These are phyloP conservation scores for Penicillium simplicissimum DNA, from an alignment of 495 filamentous ascomycete species.

Conservation along the genomic window DNA sequence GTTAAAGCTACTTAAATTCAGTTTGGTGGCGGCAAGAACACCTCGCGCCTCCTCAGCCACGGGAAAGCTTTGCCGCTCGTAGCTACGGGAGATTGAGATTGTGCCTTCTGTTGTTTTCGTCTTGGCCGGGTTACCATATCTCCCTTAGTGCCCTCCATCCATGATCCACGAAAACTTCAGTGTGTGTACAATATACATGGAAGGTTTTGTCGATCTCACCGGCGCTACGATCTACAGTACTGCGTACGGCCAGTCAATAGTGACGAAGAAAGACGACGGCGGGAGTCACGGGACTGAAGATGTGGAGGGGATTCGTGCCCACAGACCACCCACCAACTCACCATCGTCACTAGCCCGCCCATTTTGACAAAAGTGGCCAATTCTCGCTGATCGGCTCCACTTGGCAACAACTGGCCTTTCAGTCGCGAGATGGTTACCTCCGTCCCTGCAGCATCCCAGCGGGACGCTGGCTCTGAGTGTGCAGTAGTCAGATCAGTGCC, in stretches of 20 bases:
- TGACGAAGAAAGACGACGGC: not conserved
- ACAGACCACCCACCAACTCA: not conserved
- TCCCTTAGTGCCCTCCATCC: not conserved
- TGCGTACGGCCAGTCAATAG: not conserved
- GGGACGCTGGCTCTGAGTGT: not conserved
- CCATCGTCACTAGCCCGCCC: constrained; percentile 10
- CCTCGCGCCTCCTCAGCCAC: not conserved
- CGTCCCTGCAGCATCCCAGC: constrained; percentile 13
- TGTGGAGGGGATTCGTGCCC: not conserved
- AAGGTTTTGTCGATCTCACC: not conserved
- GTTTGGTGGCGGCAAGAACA: not conserved
- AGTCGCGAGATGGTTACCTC: not conserved
- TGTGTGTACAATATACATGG: too few species aligned
- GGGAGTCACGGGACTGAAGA: not conserved
- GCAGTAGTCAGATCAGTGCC: constrained; percentile 3
- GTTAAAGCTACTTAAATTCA: not conserved
- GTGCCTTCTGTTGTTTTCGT: too few species aligned
- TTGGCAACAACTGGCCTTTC: not conserved
- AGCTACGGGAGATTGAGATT: too few species aligned
- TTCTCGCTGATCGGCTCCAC: constrained; percentile 19
- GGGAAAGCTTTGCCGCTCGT: not conserved
- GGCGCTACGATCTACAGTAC: not conserved
- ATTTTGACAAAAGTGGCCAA: constrained; percentile 13
- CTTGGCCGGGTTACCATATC: not conserved
- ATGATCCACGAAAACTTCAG: not conserved